Percentiles rank a stretch among this genome's conserved stretches.
These are phyloP conservation scores for Gastrolobium bilobum DNA, from an alignment of 306 rosid species.

Conservation along the genomic window DNA sequence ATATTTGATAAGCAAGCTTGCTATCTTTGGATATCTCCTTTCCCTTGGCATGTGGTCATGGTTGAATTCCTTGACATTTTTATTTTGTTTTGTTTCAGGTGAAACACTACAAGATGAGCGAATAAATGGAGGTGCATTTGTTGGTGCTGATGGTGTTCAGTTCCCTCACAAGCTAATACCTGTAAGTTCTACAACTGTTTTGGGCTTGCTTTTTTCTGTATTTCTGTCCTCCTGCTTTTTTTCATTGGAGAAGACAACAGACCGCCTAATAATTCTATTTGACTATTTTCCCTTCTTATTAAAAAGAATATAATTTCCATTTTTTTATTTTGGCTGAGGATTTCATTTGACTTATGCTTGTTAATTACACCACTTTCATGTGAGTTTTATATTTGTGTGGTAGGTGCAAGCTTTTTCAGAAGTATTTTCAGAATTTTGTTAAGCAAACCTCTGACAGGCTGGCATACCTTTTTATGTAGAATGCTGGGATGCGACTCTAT, in stretches of 20 bases:
- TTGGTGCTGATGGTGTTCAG: slow-evolving; percentile 84
- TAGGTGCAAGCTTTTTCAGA: slow-evolving; percentile 7
- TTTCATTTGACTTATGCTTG: slow-evolving; percentile 8
- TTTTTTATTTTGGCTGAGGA: slow-evolving; percentile 38
- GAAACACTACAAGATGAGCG: slow-evolving; percentile 95
- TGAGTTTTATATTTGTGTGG: slow-evolving; percentile 29
- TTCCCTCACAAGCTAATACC: slow-evolving; percentile 96
- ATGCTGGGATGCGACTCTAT: slow-evolving; percentile 98
- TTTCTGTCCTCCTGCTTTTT: slow-evolving; percentile 7
- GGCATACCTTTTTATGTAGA: slow-evolving; percentile 59
- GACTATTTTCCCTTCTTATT: background rate
- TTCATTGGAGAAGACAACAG: slow-evolving; percentile 11
- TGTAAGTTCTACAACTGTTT: slow-evolving; percentile 58
- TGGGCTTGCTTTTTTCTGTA: slow-evolving; percentile 24
- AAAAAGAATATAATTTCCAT: background rate
- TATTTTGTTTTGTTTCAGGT: slow-evolving; percentile 59
- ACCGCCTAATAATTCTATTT: slow-evolving; percentile 7
- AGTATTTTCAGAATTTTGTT: slow-evolving; percentile 27
- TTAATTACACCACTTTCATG: slow-evolving; percentile 10
- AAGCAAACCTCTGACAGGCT: slow-evolving; percentile 40
- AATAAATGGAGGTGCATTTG: slow-evolving; percentile 90
- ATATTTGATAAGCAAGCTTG: slow-evolving; percentile 36
- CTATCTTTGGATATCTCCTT: slow-evolving; percentile 37
- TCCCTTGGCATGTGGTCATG: slow-evolving; percentile 24
- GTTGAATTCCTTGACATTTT: slow-evolving; percentile 35